Evolutionary conservation across 1,284 basidiomycete species (phyloP), one percentile per base, ranked within the genome.

Genomic region (Fistulinella cinereoalba): DNA sequence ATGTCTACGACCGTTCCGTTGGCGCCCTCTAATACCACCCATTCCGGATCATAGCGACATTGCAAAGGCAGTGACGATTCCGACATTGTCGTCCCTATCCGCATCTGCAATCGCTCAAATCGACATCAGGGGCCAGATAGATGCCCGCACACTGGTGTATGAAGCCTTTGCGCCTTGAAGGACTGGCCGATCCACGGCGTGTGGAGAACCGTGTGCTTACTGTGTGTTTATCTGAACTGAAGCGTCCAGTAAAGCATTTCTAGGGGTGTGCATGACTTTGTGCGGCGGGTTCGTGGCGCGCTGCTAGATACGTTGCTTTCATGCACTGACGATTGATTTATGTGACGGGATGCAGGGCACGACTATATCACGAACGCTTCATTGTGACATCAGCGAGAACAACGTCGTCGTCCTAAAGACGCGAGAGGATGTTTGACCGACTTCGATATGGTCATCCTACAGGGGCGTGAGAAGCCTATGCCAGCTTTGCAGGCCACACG

Each of bases 371-470:
- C 42, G 45, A 1, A 43, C 55, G 29, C 19, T 58, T 8, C 50
- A 51, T 13, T 41, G 57, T 0, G 50, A 58, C 2, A 32, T 57
- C n/a, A 59, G 51, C 22, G 47, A 58, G 39, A 54, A 56, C 28
- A 56, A 51, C 5, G 50, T 60, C 1, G 47, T 51, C 11, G 27
- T n/a, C 57, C 57, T 1, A 31, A 34, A 8, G 44, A 46, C 0
- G 52, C 49, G 37, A 25, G 50, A 36, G 57, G 55, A 8, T 60
- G 50, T n/a, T 10, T 53, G 10, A 57, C 55, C 16, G 57, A 58
- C 29, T 18, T 55, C 4, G 45, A 56, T 15, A 44, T 52, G 55
- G 42, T 46, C 9, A 47, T 43, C 0, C 15, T 47, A 3, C 54
- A 45, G 25, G n/a, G n/a, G n/a, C n/a, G n/a, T n/a, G n/a, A n/a